Evolutionary conservation across 2,329 filamentous ascomycete genomes (phyloP), one percentile per base, ranked within the genome.

Genomic region (Mariannaea elegans): DNA sequence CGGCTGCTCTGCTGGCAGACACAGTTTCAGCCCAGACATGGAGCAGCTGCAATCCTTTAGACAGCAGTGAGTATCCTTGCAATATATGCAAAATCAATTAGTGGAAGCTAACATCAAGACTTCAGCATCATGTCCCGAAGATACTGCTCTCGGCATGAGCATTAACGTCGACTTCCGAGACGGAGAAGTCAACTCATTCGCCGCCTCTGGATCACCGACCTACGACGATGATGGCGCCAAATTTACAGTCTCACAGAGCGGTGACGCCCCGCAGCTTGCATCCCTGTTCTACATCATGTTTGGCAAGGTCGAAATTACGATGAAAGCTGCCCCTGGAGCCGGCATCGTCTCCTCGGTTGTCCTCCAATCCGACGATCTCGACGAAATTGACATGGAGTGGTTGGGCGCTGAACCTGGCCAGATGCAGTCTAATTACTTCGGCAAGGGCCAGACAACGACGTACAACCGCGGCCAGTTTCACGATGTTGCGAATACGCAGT

Each of bases 221-320:
- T 98, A 97, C 79, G 85, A 83, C 73, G 81, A 82, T 23, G 85
- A 94, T 73, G 95, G 95, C 59, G 94, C 86, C 23, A 86, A 86
- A 14, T 96, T 99, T 75, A 93, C 92, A 23, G 89, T 99, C 51
- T 78, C 87, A 51, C 81, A 88, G 72, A 83, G 88, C 49, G 94
- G 94, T 57, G 92, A 99, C 73, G 87, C 93, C 3, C 95, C 95
- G 0, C 90, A 94, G 75, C 86, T 99, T 62, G 85, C 85, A 65
- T 97, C 93, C 62, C 87, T 95, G 71, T 98, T 97, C 86, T 98
- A 97, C 83, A 97, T 99, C 80, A 98, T 99, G 95, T 99, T 97
- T 75, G 95, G 95, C 67, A 91, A 90, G 64, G 91, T 97, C 72
- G 91, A 97, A 66, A 87, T 94, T 67, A 89, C 87, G 29, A 84